Evolutionary conservation across 2,329 filamentous ascomycete species (phyloP).

Genomic region (Chrysoporthe austroafricana): DNA sequence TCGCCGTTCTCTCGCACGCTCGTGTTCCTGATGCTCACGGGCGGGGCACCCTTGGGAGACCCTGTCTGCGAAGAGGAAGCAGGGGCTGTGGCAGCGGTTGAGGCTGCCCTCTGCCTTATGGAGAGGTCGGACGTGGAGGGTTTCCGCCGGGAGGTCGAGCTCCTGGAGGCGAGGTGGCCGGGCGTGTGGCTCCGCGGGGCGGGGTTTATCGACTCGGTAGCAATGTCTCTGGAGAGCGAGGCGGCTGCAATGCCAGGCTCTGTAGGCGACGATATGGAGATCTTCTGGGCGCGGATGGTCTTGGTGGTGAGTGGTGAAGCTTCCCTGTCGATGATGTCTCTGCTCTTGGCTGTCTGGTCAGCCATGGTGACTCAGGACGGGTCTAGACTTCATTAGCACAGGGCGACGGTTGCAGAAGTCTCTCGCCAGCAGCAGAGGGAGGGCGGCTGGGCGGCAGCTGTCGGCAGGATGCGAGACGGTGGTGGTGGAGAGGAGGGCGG

Average conservation of each 20-base stretch:
- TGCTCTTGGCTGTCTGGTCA: conserved; percentile 42
- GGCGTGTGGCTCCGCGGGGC: conserved; percentile 64
- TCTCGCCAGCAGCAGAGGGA: background rate
- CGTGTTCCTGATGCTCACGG: conserved; percentile 23
- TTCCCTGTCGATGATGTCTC: conserved; percentile 32
- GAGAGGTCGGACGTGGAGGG: conserved; percentile 51
- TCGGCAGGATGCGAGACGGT: background rate
- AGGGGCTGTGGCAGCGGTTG: conserved; percentile 44
- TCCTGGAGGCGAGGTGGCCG: conserved; percentile 63
- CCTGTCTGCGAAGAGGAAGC: conserved; percentile 30
- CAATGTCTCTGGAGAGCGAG: conserved; percentile 33
- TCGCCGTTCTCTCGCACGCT: conserved; percentile 30
- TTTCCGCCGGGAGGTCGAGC: conserved; percentile 55
- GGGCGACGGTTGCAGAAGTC: conserved; percentile 2
- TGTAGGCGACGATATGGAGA: conserved; percentile 44
- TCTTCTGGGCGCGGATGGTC: conserved; percentile 59
- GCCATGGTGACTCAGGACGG: conserved; percentile 44
- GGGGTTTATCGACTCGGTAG: conserved; percentile 39
- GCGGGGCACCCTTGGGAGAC: conserved; percentile 29
- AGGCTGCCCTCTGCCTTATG: conserved; percentile 57
- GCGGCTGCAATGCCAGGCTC: conserved; percentile 30
- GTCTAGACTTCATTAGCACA: conserved; percentile 32
- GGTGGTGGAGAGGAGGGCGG: background rate
- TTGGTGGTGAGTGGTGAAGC: conserved; percentile 47
- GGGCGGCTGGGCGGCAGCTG: background rate